Base-by-base conservation (phyloP, 257 asterid genomes). In the Solanum lycopersicoides region DNA sequence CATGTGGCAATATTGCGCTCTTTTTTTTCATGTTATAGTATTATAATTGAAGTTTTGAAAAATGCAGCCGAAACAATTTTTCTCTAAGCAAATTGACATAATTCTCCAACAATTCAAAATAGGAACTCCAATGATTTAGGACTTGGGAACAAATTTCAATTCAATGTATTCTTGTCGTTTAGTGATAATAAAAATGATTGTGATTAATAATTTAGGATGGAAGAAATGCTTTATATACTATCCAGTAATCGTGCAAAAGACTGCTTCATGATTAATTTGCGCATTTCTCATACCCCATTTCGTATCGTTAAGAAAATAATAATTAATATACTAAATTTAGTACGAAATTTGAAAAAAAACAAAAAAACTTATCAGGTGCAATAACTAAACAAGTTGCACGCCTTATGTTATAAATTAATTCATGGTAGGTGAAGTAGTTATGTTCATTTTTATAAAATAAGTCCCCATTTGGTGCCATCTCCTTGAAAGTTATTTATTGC, bases 1-100 rank as follows among this genome's bases (percentile, higher is more conserved):
- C 2, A 0, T 53, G 63, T 53, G 63, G 23, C 21, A 50, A 50
- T 0, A 15, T 8, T 0, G 21, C 0, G 21, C 1, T 16, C 21
- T 4, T 50, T 50, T 15, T 1, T 50, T 5, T 50, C 7, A 45
- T 16, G 56, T 45, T 12, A 45, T 12, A 47, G 20, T 13, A 5
- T 47, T 47, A 47, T 14, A 14, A 4, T 47, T 14, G 4, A 14
- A 47, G 59, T 13, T 18, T 47, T 47, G 59, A 5, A 50, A 50
- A 15, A 50, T 50, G 60, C 9, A 50, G 60, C 2, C 60, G 6
- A 53, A 53, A 53, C 16, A 53, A 53, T 16, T 53, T 53, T 53
- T 16, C 9, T 53, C 6, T 53, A 9, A 53, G n/a, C 63, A 53
- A 53, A 16, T 53, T 53, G n/a, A 53, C 63, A 53, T 18, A 18